A percentile compares a stretch with the other conserved stretches of the same genome.
These are phyloP conservation scores for Kregervanrija delftensis DNA, from an alignment of 805 yeast genomes.

Conservation along the genomic window DNA sequence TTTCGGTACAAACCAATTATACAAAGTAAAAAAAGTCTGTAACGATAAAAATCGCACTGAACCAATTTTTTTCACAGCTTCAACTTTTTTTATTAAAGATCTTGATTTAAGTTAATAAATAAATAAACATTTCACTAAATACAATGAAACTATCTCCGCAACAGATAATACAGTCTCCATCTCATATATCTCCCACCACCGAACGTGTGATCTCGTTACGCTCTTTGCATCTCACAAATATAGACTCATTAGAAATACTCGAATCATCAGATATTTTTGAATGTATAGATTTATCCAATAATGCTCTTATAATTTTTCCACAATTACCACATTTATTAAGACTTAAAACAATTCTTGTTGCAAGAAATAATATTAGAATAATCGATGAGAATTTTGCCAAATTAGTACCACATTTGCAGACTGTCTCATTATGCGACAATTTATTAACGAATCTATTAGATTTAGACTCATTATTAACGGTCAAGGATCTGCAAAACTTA, in stretches of 20 bases:
- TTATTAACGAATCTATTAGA: slow-evolving; percentile 38
- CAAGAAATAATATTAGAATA: slow-evolving; percentile 50
- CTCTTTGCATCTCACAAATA: slow-evolving; percentile 31
- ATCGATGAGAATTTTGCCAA: slow-evolving; percentile 31
- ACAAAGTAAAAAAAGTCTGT: no score
- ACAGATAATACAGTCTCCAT: slow-evolving; percentile 41
- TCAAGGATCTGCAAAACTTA: slow-evolving; percentile 40
- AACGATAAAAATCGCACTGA: no score
- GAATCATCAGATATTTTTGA: slow-evolving; percentile 34
- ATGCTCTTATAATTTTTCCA: slow-evolving; percentile 52
- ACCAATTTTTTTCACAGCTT: no score
- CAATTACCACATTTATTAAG: slow-evolving; percentile 39
- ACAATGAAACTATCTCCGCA: slow-evolving; percentile 53
- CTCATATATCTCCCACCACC: slow-evolving; percentile 40
- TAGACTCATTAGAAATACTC: slow-evolving; percentile 35
- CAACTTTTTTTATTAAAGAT: no score
- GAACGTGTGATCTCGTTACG: slow-evolving; percentile 37
- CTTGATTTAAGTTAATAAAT: no score
- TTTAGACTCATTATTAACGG: slow-evolving; percentile 32
- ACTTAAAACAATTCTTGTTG: slow-evolving; percentile 48
- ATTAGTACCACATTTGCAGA: slow-evolving; percentile 37
- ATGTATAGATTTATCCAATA: slow-evolving; percentile 69
- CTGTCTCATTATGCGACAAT: slow-evolving; percentile 49
- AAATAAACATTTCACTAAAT: no score
- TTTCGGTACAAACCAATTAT: no score